phyloP scores from a whole-genome alignment of 495 filamentous ascomycete genomes.

The Chaetomium fimeti region DNA sequence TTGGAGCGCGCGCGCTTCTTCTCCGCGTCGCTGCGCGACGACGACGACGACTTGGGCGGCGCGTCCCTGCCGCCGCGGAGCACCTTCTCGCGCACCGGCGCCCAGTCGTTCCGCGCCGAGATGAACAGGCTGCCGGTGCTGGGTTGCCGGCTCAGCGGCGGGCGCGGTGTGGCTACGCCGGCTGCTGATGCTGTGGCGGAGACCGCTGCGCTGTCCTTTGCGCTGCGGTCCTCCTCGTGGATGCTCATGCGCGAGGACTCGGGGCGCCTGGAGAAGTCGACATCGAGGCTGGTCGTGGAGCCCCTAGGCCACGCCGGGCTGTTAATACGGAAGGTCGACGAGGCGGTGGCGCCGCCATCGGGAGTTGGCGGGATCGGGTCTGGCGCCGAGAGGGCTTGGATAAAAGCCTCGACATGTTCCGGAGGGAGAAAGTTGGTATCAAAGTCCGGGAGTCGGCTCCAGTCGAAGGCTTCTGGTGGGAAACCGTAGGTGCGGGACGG shows the following conservation, averaged over 20 bases:
- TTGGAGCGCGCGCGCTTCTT: slow-evolving; percentile 53
- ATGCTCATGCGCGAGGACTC: slow-evolving; percentile 7
- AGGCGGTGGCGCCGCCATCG: slow-evolving; percentile 39
- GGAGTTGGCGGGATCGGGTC: slow-evolving; percentile 43
- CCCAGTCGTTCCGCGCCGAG: slow-evolving; percentile 81
- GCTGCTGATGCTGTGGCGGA: slow-evolving; percentile 25
- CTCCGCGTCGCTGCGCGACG: slow-evolving; percentile 25
- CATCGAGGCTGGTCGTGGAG: slow-evolving; percentile 24
- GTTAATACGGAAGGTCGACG: slow-evolving; percentile 28
- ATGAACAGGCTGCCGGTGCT: slow-evolving; percentile 52
- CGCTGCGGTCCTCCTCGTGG: slow-evolving; percentile 24
- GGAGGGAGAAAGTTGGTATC: slow-evolving; percentile 64
- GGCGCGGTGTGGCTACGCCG: slow-evolving; percentile 15
- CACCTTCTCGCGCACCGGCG: slow-evolving; percentile 68
- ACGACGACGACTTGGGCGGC: no score
- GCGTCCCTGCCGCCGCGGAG: slow-evolving; percentile 39
- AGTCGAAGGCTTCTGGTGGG: slow-evolving; percentile 49
- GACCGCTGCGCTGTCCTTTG: slow-evolving; percentile 18
- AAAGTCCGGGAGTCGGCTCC: slow-evolving; percentile 58
- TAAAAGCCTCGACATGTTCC: slow-evolving; percentile 57
- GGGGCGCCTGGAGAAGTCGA: slow-evolving; percentile 24
- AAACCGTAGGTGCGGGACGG: slow-evolving; percentile 45
- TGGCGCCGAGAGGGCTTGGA: slow-evolving; percentile 55
- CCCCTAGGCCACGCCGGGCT: slow-evolving; percentile 29
- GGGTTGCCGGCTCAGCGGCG: slow-evolving; percentile 17